Evolutionary conservation across 345 rosid species (phyloP).

Genomic region (Boechera retrofracta): DNA sequence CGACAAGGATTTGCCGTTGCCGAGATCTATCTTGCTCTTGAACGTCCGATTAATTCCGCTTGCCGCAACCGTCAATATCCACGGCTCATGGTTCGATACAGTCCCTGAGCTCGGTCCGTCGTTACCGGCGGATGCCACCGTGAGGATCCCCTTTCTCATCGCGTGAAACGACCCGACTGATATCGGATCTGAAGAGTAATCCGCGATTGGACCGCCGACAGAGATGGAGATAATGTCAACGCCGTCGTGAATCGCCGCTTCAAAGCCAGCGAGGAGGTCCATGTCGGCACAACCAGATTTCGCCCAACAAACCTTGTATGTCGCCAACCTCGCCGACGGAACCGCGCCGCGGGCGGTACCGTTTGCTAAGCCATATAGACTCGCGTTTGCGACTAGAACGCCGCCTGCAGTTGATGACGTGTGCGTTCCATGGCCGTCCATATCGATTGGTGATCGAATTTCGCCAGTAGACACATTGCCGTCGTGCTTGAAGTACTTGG

Average conservation of each 20-base stretch:
- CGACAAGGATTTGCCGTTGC: slow-evolving; percentile 59
- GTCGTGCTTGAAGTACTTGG: slow-evolving; percentile 81
- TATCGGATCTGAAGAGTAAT: slow-evolving; percentile 58
- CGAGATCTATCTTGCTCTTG: slow-evolving; percentile 64
- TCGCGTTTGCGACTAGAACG: slow-evolving; percentile 52
- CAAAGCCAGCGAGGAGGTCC: slow-evolving; percentile 86
- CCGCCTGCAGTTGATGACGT: slow-evolving; percentile 86
- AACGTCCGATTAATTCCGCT: slow-evolving; percentile 78
- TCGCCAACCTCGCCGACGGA: slow-evolving; percentile 76
- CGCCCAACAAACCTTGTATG: slow-evolving; percentile 88
- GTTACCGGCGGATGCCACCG: slow-evolving; percentile 84
- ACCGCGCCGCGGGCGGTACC: slow-evolving; percentile 87
- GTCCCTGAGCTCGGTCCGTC: slow-evolving; percentile 61
- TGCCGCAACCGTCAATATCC: slow-evolving; percentile 90
- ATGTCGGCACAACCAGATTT: slow-evolving; percentile 75
- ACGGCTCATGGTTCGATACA: slow-evolving; percentile 80
- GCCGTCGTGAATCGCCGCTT: slow-evolving; percentile 79
- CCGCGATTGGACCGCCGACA: slow-evolving; percentile 56
- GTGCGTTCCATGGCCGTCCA: slow-evolving; percentile 90
- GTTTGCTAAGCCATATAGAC: slow-evolving; percentile 70
- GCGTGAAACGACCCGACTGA: slow-evolving; percentile 88
- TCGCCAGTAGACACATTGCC: slow-evolving; percentile 53
- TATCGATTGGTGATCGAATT: slow-evolving; percentile 70
- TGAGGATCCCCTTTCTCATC: slow-evolving; percentile 74
- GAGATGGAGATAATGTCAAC: slow-evolving; percentile 84